phyloP scores from a whole-genome alignment of 768 basidiomycete species.

The Mycena latifolia region DNA sequence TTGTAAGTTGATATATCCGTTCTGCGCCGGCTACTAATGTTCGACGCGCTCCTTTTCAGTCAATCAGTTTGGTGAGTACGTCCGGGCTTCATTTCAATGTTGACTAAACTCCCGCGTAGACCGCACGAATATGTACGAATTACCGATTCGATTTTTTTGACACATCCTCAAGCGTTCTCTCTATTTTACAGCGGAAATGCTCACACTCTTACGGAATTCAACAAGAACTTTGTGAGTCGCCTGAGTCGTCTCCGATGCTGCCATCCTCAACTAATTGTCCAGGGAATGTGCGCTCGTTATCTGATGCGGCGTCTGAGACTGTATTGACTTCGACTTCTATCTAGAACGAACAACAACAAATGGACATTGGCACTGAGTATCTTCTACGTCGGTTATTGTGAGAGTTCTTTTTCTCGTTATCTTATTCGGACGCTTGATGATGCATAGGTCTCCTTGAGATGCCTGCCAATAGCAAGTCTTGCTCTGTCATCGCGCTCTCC shows the following conservation, averaged over 20 bases:
- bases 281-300: slow-evolving; percentile 54
- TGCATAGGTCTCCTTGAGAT: slow-evolving; percentile 64
- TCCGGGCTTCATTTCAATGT: not conserved
- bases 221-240: slow-evolving; percentile 61
- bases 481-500: not conserved
- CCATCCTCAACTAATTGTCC: not conserved
- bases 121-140: slow-evolving; percentile 67
- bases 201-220: slow-evolving; percentile 64
- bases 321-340: not conserved
- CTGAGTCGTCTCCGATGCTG: not conserved
- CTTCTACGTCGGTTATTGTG: slow-evolving; percentile 73
- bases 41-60: slow-evolving; percentile 40
- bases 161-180: not conserved
- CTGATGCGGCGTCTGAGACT: not conserved
- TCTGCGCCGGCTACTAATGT: slow-evolving; percentile 34
- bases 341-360: slow-evolving; percentile 58
- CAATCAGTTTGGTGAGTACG: slow-evolving; percentile 59
- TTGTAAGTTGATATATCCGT: slow-evolving; percentile 50
- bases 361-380: slow-evolving; percentile 71
- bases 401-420: slow-evolving; percentile 24
- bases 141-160: not conserved
- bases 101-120: slow-evolving; percentile 47
- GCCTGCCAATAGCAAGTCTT: slow-evolving; percentile 64
- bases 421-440: not conserved
- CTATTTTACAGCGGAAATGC: slow-evolving; percentile 64